phyloP scores from a whole-genome alignment of 2,329 filamentous ascomycete species.

The Exophiala oligosperma region DNA sequence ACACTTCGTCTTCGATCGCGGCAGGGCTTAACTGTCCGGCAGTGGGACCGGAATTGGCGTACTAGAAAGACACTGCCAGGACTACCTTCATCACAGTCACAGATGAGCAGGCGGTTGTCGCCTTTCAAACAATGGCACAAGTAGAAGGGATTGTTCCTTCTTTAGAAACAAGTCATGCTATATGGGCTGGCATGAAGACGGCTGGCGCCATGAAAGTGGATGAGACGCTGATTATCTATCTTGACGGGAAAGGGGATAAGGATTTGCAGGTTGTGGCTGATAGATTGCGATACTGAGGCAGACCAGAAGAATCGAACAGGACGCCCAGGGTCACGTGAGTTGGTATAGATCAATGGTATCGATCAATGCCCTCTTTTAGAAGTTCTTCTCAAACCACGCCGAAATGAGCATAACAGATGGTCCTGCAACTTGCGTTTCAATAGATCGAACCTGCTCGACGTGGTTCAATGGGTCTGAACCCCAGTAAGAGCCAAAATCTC shows the following conservation, averaged over 20 bases:
- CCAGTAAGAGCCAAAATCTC: too few species aligned
- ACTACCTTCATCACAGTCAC: slow-evolving; percentile 90
- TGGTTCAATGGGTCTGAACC: too few species aligned
- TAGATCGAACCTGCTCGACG: too few species aligned
- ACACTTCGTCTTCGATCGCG: slow-evolving; percentile 93
- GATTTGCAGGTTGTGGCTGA: slow-evolving; percentile 98
- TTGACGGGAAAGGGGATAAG: slow-evolving; percentile 94
- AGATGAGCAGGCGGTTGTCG: slow-evolving; percentile 83
- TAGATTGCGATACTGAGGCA: slow-evolving; percentile 48
- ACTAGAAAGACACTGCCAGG: slow-evolving; percentile 87
- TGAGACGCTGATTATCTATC: slow-evolving; percentile 87
- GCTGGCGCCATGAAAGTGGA: slow-evolving; percentile 85
- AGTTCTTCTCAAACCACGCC: too few species aligned
- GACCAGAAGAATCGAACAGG: too few species aligned
- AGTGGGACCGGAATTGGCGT: slow-evolving; percentile 86
- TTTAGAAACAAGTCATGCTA: slow-evolving; percentile 87
- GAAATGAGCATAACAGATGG: too few species aligned
- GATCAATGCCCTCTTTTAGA: too few species aligned
- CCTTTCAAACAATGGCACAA: slow-evolving; percentile 81
- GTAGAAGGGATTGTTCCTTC: slow-evolving; percentile 98
- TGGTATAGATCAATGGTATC: too few species aligned
- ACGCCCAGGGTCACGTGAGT: too few species aligned
- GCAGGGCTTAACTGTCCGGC: slow-evolving; percentile 96
- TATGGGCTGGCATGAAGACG: slow-evolving; percentile 83
- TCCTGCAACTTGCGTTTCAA: too few species aligned